phyloP scores from a whole-genome alignment of 768 basidiomycete genomes.

The Pleurotus salmoneostramineus region DNA sequence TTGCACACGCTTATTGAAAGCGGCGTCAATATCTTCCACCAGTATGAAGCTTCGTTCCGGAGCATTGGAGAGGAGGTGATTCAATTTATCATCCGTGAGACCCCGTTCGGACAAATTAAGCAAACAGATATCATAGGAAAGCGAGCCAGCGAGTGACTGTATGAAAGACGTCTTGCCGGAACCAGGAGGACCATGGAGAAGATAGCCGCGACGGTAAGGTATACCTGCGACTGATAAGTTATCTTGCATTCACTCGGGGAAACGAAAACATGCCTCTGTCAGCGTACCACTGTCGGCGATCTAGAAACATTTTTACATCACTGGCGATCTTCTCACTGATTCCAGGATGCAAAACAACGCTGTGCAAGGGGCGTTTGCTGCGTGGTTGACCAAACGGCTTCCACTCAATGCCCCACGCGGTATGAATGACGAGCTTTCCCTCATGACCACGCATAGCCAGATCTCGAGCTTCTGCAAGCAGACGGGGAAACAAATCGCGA shows the following conservation, averaged over 20 bases:
- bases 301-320: slow-evolving; percentile 81
- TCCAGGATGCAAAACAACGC: slow-evolving; percentile 83
- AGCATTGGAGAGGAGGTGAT: slow-evolving; percentile 87
- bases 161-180: slow-evolving; percentile 99
- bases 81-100: slow-evolving; percentile 93
- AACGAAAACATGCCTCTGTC: slow-evolving; percentile 68
- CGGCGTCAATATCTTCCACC: slow-evolving; percentile 96
- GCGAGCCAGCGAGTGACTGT: slow-evolving; percentile 89
- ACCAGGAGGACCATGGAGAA: slow-evolving; percentile 94
- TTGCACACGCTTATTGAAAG: slow-evolving; percentile 90
- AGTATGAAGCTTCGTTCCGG: slow-evolving; percentile 93
- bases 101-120: slow-evolving; percentile 96
- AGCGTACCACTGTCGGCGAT: slow-evolving; percentile 89
- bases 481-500: slow-evolving; percentile 69
- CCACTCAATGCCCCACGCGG: slow-evolving; percentile 97
- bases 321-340: slow-evolving; percentile 80
- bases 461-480: slow-evolving; percentile 88
- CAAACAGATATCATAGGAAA: slow-evolving; percentile 94
- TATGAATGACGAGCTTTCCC: slow-evolving; percentile 94
- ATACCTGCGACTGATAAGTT: slow-evolving; percentile 59
- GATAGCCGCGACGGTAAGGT: slow-evolving; percentile 93
- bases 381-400: slow-evolving; percentile 91
- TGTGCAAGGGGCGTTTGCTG: slow-evolving; percentile 78
- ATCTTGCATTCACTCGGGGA: slow-evolving; percentile 3
- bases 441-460: slow-evolving; percentile 83